phyloP scores from a whole-genome alignment of 2,329 filamentous ascomycete species.

The Chalaropsis thielavioides region DNA sequence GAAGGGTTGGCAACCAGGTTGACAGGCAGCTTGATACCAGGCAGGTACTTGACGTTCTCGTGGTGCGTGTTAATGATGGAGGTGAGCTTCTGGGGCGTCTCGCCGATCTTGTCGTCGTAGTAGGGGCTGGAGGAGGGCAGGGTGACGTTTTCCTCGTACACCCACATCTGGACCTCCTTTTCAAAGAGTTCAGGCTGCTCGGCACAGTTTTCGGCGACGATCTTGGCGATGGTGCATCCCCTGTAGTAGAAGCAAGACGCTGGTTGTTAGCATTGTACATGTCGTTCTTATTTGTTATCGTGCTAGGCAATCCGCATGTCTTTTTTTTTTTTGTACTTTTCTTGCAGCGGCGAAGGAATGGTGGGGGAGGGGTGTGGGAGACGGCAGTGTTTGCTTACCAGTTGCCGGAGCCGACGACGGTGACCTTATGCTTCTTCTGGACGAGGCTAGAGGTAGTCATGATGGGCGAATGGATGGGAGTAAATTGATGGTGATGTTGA shows the following conservation, averaged over 20 bases:
- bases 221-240: constrained; percentile 96
- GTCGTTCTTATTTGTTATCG: too few relatives aligned
- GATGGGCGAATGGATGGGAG: constrained; percentile 12
- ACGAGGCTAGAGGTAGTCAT: constrained; percentile 32
- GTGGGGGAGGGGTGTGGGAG: too few relatives aligned
- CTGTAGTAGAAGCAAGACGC: constrained; percentile 28
- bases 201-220: constrained; percentile 81
- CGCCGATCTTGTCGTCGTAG: constrained; percentile 49
- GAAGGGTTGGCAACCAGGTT: constrained; percentile 80
- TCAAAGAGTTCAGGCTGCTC: constrained; percentile 71
- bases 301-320: not conserved
- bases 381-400: constrained; percentile 45
- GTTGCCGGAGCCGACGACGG: constrained; percentile 89
- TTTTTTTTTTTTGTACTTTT: too few relatives aligned
- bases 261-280: not conserved
- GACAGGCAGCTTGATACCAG: constrained; percentile 64
- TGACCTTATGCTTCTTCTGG: constrained; percentile 75
- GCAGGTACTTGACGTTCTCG: constrained; percentile 97
- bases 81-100: constrained; percentile 72
- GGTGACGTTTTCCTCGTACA: constrained; percentile 81
- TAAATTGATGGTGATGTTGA: not conserved
- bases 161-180: constrained; percentile 92
- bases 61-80: constrained; percentile 78
- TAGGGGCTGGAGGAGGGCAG: constrained; percentile 57
- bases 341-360: not conserved